Base-by-base conservation (phyloP, 352 stramenopile genomes). In the Phytophthora cryptogea region DNA sequence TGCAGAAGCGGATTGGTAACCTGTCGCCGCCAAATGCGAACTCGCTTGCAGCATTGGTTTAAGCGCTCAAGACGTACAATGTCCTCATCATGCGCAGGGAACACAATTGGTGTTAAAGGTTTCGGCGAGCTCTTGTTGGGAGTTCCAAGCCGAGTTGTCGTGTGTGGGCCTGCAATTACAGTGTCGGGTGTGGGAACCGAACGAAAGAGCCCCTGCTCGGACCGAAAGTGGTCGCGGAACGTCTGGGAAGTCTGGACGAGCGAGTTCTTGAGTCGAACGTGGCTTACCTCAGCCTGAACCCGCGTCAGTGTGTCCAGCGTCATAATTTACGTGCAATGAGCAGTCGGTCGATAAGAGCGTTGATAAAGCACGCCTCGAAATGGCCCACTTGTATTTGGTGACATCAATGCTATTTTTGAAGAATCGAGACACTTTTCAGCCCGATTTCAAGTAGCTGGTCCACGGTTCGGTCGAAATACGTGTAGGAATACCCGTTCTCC, bases 41-140 rank as follows among this genome's bases (percentile, higher is more conserved):
- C 84, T 8, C 84, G 84, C 47, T 90, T 90, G 66, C 80, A 92
- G 66, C 82, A 90, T 48, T 91, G 78, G 6, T 55, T 76, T 26
- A 92, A 36, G 11, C 82, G 66, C 49, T 92, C 79, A 6, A 63
- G 48, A 2, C 73, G 81, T 39, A 89, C 76, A 36, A 87, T 68
- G 40, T 90, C 80, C 40, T 78, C 63, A 4, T 76, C 68, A 14
- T 61, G 60, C 23, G 8, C 36, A 56, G 33, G 50, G 64, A 14
- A 31, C 32, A 57, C 37, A 20, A 33, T 20, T 17, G 32, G 6
- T 23, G 36, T n/a, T 13, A 48, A 35, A 20, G 33, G 32, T 31
- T 47, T 67, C 11, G 37, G 32, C 11, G 41, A n/a, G 17, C 40
- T 67, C 16, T 54, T 68, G 50, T 8, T 45, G 20, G 57, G 41